These are phyloP conservation scores for Wickerhamomyces ciferrii DNA, from an alignment of 805 yeast genomes.

Conservation along the genomic window DNA sequence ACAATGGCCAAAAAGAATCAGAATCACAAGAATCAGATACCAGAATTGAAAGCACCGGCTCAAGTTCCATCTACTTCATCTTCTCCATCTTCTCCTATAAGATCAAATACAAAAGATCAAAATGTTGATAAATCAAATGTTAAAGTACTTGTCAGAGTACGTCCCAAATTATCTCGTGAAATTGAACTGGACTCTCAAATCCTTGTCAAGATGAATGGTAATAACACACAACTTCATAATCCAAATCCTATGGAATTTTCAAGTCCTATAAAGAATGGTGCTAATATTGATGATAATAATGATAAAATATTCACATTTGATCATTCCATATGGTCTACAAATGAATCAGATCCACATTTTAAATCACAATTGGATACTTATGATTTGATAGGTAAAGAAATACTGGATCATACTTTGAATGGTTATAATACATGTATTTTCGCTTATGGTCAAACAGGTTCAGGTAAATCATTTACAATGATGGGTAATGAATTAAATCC, in stretches of 20 bases:
- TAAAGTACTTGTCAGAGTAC: conserved; percentile 46
- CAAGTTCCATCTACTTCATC: neutral
- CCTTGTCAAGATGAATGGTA: conserved; percentile 13
- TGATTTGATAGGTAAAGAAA: conserved; percentile 47
- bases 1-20: neutral
- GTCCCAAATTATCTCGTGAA: conserved; percentile 33
- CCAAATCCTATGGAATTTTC: conserved; percentile 7
- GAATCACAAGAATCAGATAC: too few relatives aligned
- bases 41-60: neutral
- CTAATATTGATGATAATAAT: conserved; percentile 2
- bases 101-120: neutral
- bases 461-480: conserved; percentile 85
- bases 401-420: conserved; percentile 55
- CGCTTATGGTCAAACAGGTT: conserved; percentile 81
- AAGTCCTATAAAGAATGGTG: conserved; percentile 5
- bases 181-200: conserved; percentile 7
- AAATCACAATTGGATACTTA: conserved; percentile 50
- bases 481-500: conserved; percentile 46
- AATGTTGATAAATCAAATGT: conserved; percentile 23
- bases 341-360: conserved; percentile 25
- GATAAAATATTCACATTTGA: conserved; percentile 43
- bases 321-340: conserved; percentile 44
- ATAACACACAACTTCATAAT: conserved; percentile 6
- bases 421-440: conserved; percentile 74
- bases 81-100: neutral